A percentile compares a stretch with the other conserved stretches of the same genome.
phyloP scores from a whole-genome alignment of 768 basidiomycete genomes.

The Baorangia bicolor region DNA sequence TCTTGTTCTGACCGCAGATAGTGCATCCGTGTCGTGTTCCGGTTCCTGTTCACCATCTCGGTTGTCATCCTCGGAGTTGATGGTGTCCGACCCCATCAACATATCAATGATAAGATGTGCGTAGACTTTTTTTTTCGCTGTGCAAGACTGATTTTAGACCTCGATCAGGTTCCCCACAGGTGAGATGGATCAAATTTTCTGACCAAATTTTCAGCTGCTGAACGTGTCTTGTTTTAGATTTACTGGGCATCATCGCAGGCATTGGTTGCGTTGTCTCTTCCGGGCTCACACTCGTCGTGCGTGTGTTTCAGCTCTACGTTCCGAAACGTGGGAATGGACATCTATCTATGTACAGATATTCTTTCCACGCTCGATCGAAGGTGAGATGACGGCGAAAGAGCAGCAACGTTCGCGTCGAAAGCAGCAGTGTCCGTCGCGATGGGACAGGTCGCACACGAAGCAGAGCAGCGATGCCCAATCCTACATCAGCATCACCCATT shows the following conservation, averaged over 20 bases:
- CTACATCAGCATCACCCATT: slow-evolving; percentile 15
- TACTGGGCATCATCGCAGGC: slow-evolving; percentile 55
- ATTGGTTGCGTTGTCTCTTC: slow-evolving; percentile 69
- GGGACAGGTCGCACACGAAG: neutral
- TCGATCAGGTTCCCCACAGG: slow-evolving; percentile 28
- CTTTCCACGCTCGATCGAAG: slow-evolving; percentile 76
- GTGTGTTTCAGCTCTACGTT: neutral
- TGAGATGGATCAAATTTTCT: neutral
- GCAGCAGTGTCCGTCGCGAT: slow-evolving; percentile 17
- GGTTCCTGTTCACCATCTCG: slow-evolving; percentile 68
- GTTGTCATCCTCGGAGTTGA: slow-evolving; percentile 66
- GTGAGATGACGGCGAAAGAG: slow-evolving; percentile 57
- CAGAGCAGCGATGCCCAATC: neutral
- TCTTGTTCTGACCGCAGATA: slow-evolving; percentile 24
- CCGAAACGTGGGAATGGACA: neutral
- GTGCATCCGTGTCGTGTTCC: slow-evolving; percentile 71
- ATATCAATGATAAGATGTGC: slow-evolving; percentile 63
- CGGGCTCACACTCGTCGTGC: slow-evolving; percentile 69
- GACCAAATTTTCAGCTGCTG: neutral
- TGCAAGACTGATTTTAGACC: neutral
- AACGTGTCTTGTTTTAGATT: slow-evolving; percentile 38
- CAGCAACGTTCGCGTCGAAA: slow-evolving; percentile 32
- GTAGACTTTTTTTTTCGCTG: neutral
- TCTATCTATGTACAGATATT: slow-evolving; percentile 57
- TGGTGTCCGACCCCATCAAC: slow-evolving; percentile 58